Percentiles rank a stretch among this genome's conserved stretches.
These are phyloP conservation scores for Amaranthus hypochondriacus DNA, from an alignment of 148 eudicot genomes.

Conservation along the genomic window DNA sequence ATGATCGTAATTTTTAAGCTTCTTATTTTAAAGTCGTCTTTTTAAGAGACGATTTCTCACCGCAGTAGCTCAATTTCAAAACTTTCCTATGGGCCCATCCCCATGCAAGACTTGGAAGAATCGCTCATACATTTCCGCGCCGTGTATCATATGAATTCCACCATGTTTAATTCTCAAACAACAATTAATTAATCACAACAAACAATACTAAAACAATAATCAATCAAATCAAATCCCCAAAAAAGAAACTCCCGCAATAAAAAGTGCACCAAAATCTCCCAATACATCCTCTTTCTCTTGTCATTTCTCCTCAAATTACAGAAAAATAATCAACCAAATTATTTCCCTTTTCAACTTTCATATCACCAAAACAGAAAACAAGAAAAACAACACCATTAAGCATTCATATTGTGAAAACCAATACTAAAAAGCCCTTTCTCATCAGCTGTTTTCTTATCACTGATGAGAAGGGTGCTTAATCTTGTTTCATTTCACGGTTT, in stretches of 20 bases:
- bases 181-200: too few species aligned
- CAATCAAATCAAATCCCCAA: not conserved
- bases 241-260: not conserved
- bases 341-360: too few species aligned
- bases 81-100: too few species aligned
- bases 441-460: not conserved
- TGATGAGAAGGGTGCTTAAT: constrained; percentile 7
- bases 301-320: not conserved
- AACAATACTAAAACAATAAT: too few species aligned
- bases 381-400: not conserved
- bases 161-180: too few species aligned
- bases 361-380: constrained; percentile 4
- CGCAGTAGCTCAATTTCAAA: too few species aligned
- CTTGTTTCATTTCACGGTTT: not conserved
- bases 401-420: not conserved
- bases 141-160: too few species aligned
- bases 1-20: too few species aligned
- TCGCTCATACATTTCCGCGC: too few species aligned
- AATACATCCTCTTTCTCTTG: not conserved
- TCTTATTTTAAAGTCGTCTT: too few species aligned
- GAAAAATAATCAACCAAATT: not conserved
- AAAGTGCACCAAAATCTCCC: not conserved
- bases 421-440: not conserved
- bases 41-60: too few species aligned
- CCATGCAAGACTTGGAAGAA: too few species aligned